phyloP scores from a whole-genome alignment of 305 asterid species.

The Ruellia speciosa region DNA sequence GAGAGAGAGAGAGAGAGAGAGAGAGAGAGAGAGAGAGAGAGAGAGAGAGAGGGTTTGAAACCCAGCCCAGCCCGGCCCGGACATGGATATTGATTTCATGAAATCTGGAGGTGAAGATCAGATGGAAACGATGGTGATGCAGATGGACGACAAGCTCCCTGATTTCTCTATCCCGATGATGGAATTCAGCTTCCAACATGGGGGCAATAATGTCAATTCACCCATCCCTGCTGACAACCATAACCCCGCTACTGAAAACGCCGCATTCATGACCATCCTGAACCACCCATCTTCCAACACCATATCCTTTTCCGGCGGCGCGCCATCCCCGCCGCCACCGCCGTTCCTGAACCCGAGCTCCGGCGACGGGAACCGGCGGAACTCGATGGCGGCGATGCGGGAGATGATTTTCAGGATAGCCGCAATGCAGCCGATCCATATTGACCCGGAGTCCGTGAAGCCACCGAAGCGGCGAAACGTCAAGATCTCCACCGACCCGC shows the following conservation, averaged over 20 bases:
- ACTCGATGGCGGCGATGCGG: constrained; percentile 86
- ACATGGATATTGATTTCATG: constrained; percentile 63
- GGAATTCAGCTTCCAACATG: constrained; percentile 29
- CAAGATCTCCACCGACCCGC: constrained; percentile 86
- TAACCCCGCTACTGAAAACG: too few relatives aligned
- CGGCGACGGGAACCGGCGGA: constrained; percentile 27
- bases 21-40: too few relatives aligned
- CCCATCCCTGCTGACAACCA: too few relatives aligned
- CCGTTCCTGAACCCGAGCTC: constrained; percentile 6
- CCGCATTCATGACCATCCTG: too few relatives aligned
- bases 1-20: too few relatives aligned
- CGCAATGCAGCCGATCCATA: constrained; percentile 92
- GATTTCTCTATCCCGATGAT: constrained; percentile 38
- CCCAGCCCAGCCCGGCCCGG: not conserved
- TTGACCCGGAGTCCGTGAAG: constrained; percentile 93
- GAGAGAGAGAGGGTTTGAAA: not conserved
- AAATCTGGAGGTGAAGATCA: constrained; percentile 51
- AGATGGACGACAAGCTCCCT: constrained; percentile 76
- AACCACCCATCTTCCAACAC: not conserved
- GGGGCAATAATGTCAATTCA: constrained; percentile 8
- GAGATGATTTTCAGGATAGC: constrained; percentile 92
- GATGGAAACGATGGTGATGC: constrained; percentile 84
- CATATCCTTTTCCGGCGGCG: constrained; percentile 33
- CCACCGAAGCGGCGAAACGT: constrained; percentile 92
- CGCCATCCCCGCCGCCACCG: constrained; percentile 3